Evolutionary conservation across 2,329 filamentous ascomycete genomes (phyloP).

Genomic region (Chalaropsis ovoidea): DNA sequence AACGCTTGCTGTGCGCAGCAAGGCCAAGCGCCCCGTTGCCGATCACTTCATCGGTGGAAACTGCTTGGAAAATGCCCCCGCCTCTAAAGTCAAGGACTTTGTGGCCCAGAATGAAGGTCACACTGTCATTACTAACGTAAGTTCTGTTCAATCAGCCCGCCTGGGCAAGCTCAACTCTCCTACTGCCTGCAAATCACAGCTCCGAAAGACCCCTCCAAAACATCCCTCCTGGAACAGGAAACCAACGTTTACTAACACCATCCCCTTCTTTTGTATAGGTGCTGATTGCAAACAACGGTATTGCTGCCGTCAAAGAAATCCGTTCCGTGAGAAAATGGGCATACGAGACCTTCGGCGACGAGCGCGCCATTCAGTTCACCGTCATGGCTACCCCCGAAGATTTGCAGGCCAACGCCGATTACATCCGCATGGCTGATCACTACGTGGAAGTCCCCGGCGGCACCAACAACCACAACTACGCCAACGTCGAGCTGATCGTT

Average conservation of each 20-base stretch:
- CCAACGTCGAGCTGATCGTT: constrained; percentile 97
- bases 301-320: constrained; percentile 98
- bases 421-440: constrained; percentile 98
- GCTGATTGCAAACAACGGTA: constrained; percentile 98
- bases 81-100: constrained; percentile 92
- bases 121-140: constrained; percentile 95
- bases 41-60: constrained; percentile 97
- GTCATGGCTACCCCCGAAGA: constrained; percentile 99
- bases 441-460: constrained; percentile 98
- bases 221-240: background rate
- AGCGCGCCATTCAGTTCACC: constrained; percentile 96
- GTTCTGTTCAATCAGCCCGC: constrained; percentile 31
- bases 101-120: constrained; percentile 81
- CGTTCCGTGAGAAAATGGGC: constrained; percentile 99
- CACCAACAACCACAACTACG: constrained; percentile 99
- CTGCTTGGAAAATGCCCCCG: constrained; percentile 66
- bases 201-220: background rate
- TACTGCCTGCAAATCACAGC: background rate
- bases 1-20: constrained; percentile 40
- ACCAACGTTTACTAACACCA: background rate
- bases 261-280: constrained; percentile 48
- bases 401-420: constrained; percentile 93
- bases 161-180: background rate
- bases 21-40: constrained; percentile 62
- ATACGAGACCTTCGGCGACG: constrained; percentile 98